Evolutionary conservation across 106 monocot genomes (phyloP).

Genomic region (Dioscorea dumetorum): DNA sequence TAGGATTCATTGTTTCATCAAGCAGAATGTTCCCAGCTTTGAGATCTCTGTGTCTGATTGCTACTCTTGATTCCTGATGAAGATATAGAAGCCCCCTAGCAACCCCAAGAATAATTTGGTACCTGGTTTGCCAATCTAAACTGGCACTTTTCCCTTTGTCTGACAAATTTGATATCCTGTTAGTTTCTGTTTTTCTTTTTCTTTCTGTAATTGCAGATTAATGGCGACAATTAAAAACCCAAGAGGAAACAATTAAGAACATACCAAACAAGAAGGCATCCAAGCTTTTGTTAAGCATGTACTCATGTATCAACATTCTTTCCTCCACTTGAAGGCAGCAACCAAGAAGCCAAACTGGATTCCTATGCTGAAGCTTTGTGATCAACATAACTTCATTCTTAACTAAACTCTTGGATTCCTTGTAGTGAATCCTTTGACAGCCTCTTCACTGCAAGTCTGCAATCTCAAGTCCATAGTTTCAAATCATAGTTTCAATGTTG

Average conservation of each 20-base stretch:
- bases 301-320: conserved; percentile 18
- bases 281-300: conserved; percentile 18
- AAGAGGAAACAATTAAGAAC: not conserved
- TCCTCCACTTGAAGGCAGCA: conserved; percentile 16
- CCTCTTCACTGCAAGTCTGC: conserved; percentile 19
- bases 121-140: conserved; percentile 17
- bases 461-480: not conserved
- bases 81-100: conserved; percentile 40
- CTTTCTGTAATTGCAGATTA: too few species aligned
- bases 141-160: not conserved
- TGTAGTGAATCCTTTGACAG: conserved; percentile 8
- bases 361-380: conserved; percentile 19
- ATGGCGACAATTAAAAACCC: too few species aligned
- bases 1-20: conserved; percentile 30
- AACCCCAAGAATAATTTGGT: conserved; percentile 22
- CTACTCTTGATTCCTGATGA: conserved; percentile 27
- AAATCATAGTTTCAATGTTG: not conserved
- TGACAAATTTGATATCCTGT: not conserved
- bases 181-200: too few species aligned
- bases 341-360: conserved; percentile 18
- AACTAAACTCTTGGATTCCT: conserved; percentile 17
- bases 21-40: conserved; percentile 44
- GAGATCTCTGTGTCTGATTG: conserved; percentile 40
- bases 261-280: conserved; percentile 9
- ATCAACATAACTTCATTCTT: conserved; percentile 19